Conservation (phyloP, 257 asterid genomes). For the Haberlea rhodopensis region DNA sequence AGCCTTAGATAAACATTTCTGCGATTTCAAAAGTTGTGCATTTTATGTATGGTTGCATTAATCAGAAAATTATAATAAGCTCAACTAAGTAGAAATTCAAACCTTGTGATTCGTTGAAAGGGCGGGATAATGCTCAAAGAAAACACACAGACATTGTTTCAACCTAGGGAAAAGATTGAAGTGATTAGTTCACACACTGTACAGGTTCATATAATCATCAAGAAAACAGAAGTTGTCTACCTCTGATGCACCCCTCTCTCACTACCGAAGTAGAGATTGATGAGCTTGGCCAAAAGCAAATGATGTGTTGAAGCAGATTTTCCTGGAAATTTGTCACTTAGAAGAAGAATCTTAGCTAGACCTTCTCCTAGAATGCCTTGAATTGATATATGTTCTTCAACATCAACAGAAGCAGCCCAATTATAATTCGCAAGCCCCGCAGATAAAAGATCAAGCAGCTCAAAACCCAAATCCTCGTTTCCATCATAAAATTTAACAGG, state of each 20-base stretch:
- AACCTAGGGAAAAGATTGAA: slow-evolving; percentile 47
- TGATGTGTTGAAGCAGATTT: slow-evolving; percentile 47
- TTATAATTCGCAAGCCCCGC: slow-evolving; percentile 58
- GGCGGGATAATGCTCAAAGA: slow-evolving; percentile 93
- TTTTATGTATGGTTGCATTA: slow-evolving; percentile 8
- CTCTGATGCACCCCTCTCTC: slow-evolving; percentile 56
- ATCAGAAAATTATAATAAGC: slow-evolving; percentile 9
- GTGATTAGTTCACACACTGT: slow-evolving; percentile 18
- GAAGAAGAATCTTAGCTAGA: slow-evolving; percentile 77
- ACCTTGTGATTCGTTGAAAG: slow-evolving; percentile 87
- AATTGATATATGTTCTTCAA: slow-evolving; percentile 58
- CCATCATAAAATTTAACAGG: slow-evolving; percentile 40
- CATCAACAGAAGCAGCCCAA: slow-evolving; percentile 48
- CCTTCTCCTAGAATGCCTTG: slow-evolving; percentile 81
- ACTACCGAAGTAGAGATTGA: slow-evolving; percentile 60
- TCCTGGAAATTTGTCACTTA: slow-evolving; percentile 61
- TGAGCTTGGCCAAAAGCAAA: slow-evolving; percentile 65
- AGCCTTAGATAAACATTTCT: slow-evolving; percentile 78
- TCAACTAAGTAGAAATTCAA: slow-evolving; percentile 25
- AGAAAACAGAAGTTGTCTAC: slow-evolving; percentile 36
- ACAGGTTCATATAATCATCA: not conserved
- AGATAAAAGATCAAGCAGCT: slow-evolving; percentile 65
- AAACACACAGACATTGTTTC: slow-evolving; percentile 85
- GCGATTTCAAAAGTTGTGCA: slow-evolving; percentile 31
- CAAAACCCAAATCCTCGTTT: slow-evolving; percentile 52